Percentiles rank a stretch among this genome's conserved stretches.
phyloP scores from a whole-genome alignment of 345 rosid genomes.

The Pelargonium nanum region DNA sequence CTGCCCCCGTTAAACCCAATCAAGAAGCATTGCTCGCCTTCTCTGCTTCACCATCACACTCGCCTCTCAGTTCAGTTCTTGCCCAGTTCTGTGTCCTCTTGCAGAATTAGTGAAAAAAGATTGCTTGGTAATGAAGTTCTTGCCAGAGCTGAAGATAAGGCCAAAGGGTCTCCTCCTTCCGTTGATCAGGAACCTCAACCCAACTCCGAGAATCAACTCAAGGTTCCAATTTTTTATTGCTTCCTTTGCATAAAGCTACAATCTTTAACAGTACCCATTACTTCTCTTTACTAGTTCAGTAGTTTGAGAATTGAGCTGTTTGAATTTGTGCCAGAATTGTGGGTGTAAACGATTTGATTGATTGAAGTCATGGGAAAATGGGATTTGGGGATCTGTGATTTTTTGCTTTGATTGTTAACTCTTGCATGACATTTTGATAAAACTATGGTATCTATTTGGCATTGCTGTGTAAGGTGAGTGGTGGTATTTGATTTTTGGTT shows the following conservation, averaged over 20 bases:
- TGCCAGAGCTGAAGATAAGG: conserved; percentile 68
- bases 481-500: too few species aligned
- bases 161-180: conserved; percentile 36
- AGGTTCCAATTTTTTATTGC: conserved; percentile 34
- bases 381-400: not conserved
- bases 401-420: too few species aligned
- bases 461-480: too few species aligned
- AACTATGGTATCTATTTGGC: too few species aligned
- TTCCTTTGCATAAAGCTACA: not conserved
- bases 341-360: not conserved
- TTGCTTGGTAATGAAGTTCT: conserved; percentile 31
- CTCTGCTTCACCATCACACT: conserved; percentile 14
- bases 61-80: conserved; percentile 15
- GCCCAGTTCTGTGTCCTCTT: conserved; percentile 23
- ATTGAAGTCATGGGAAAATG: not conserved
- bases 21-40: conserved; percentile 17
- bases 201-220: conserved; percentile 28
- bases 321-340: conserved; percentile 1
- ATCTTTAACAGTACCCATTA: conserved; percentile 11
- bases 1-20: conserved; percentile 22
- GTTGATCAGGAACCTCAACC: conserved; percentile 22
- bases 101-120: conserved; percentile 34
- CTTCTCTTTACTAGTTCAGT: conserved; percentile 9
- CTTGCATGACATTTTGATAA: too few species aligned
- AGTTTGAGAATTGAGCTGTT: conserved; percentile 3